Base-by-base conservation (phyloP, 164 flowering plant species). In the Paratinospora sagittata region DNA sequence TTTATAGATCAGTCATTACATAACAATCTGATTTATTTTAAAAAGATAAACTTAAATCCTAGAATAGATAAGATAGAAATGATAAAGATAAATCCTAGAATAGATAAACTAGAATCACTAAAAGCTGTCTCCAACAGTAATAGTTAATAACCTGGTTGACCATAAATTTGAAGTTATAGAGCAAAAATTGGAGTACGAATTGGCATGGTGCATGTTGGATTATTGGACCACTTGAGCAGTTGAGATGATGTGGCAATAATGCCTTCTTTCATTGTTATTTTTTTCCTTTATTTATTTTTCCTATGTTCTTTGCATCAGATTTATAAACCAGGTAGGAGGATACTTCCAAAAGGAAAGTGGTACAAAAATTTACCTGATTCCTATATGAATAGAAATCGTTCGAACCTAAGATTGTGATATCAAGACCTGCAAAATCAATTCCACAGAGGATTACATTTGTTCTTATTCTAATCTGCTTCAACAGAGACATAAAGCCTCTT, bases 301-400 rank as follows among this genome's bases (percentile, higher is more conserved):
- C 24, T 5, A 16, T 55, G 61, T 55, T 21, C 24, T 19, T n/a
- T n/a, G n/a, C 61, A 55, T 52, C 21, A 55, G 1, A 19, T 19
- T 17, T 16, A 21, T n/a, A 55, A 55, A 21, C 61, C 19, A 55
- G 61, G 61, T 5, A 8, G 23, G 24, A 19, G 9, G 0, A 55
- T 55, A 21, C 8, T 19, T 55, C 14, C 21, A n/a, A 52, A 52
- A 23, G 17, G 49, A 64, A 30, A 41, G 26, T 1, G 41, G 45
- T 11, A 39, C 6, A 62, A 41, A 52, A 14, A 17, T 55, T 55
- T 78, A 96, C 99, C 91, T 89, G 93, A 81, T 83, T 86, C 68
- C 99, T 85, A 58, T 91, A 96, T 52, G 99, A 96, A 77, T 96
- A 96, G 72, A 96, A 96, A 74, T 93, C 98, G 77, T 96, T 96